Base-by-base conservation (phyloP, 345 rosid genomes). In the Sisymbrium altissimum region DNA sequence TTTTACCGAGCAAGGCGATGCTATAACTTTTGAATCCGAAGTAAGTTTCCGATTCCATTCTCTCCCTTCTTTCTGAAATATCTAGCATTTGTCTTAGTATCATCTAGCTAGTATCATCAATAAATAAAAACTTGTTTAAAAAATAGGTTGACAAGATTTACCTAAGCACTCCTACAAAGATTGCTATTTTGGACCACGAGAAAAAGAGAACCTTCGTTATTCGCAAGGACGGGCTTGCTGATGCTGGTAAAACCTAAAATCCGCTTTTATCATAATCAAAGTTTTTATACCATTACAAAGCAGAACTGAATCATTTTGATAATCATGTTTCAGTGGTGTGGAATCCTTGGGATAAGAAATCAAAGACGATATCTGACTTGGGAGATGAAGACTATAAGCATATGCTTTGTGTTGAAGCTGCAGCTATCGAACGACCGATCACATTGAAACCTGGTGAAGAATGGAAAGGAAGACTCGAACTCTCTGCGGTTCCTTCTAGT, bases 301-400 rank as follows among this genome's bases (percentile, higher is more conserved):
- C 6, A 9, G 32, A 33, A 38, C 7, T 29, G 43, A 71, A 40
- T 48, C 38, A 38, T 69, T n/a, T 59, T 67, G 46, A 58, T 23
- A 19, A 61, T 58, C 23, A 71, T 60, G 38, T 45, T 50, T 73
- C 84, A 95, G 98, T 92, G 79, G 96, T 92, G 64, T 95, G 98
- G 99, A 95, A 95, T 80, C 98, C 99, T 9, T 90, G 98, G 99
- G 97, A 90, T 73, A 95, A 84, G 82, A 95, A 81, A 66, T 91
- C 97, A 70, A 95, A 90, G 84, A 76, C 91, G 39, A 86, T 95
- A 72, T 78, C 88, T 29, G 99, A 92, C 81, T 82, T 92, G 78
- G 98, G 96, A 45, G 98, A 89, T 79, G 99, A 95, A 33, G 99
- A 90, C 30, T 92, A 95, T 74, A 95, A 88, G 84, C 86, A 86